Percentiles rank a stretch among this genome's conserved stretches.
Conservation (phyloP, 768 basidiomycete genomes). For the Clitopilus hobsonii region DNA sequence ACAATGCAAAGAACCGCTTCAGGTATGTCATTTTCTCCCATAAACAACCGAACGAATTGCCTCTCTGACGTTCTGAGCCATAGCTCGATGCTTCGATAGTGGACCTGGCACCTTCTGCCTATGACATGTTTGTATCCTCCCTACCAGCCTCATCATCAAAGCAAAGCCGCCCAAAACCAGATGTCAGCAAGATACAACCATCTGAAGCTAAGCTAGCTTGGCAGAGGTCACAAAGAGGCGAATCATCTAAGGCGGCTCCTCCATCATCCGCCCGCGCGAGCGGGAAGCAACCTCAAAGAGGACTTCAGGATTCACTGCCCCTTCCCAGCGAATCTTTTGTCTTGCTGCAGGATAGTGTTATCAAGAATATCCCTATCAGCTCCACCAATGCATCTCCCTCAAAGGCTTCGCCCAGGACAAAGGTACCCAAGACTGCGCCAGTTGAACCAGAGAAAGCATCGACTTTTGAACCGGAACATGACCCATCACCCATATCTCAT, state of each 20-base stretch:
- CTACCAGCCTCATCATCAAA: slow-evolving; percentile 52
- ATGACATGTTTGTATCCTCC: slow-evolving; percentile 76
- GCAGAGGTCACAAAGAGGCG: slow-evolving; percentile 48
- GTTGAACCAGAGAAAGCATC: neutral
- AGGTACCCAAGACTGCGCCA: neutral
- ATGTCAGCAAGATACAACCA: slow-evolving; percentile 28
- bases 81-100: slow-evolving; percentile 90
- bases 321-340: slow-evolving; percentile 89
- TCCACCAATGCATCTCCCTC: slow-evolving; percentile 16
- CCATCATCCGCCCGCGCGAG: slow-evolving; percentile 42
- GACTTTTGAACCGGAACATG: slow-evolving; percentile 43
- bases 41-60: neutral
- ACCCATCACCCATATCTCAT: slow-evolving; percentile 72
- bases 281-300: slow-evolving; percentile 56
- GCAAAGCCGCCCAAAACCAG: slow-evolving; percentile 30
- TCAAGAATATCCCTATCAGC: slow-evolving; percentile 57
- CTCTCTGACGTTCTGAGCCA: neutral
- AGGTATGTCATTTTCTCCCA: slow-evolving; percentile 39
- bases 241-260: slow-evolving; percentile 23
- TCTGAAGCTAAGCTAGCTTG: slow-evolving; percentile 56
- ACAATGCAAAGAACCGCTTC: slow-evolving; percentile 88
- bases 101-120: slow-evolving; percentile 80
- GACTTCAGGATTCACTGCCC: slow-evolving; percentile 19
- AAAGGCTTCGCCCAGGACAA: neutral
- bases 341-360: slow-evolving; percentile 78